Conservation (phyloP, 495 filamentous ascomycete genomes). For the Cetradonia linearis region DNA sequence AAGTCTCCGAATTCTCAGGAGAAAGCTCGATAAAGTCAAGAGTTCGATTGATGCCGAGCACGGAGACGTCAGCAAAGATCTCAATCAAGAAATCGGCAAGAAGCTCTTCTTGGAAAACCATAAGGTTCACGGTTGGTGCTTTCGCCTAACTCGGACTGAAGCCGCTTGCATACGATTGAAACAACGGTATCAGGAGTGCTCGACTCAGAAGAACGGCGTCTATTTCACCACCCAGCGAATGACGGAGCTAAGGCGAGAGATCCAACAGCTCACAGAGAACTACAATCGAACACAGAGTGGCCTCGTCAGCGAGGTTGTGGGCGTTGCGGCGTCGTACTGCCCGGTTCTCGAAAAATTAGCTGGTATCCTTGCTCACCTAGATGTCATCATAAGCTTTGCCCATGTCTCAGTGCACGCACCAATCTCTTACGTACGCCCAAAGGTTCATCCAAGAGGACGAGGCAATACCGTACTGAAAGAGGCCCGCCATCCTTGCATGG, state of each 20-base stretch:
- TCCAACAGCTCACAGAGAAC: conserved; percentile 86
- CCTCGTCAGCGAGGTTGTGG: conserved; percentile 84
- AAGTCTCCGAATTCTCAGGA: conserved; percentile 72
- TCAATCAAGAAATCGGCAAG: conserved; percentile 92
- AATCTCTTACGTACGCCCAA: conserved; percentile 80
- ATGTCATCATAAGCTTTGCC: conserved; percentile 92
- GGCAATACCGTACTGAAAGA: conserved; percentile 88
- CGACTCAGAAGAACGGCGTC: conserved; percentile 97
- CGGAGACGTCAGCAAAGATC: conserved; percentile 59
- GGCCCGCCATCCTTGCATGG: conserved; percentile 95
- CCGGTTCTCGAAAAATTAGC: conserved; percentile 87
- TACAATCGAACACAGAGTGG: conserved; percentile 94
- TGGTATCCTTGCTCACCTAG: conserved; percentile 81
- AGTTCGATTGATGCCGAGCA: conserved; percentile 82
- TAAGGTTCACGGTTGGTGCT: conserved; percentile 91
- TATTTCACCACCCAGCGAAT: conserved; percentile 91
- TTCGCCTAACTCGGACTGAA: conserved; percentile 85
- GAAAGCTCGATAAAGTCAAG: conserved; percentile 76
- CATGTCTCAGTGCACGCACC: conserved; percentile 92
- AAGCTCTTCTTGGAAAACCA: conserved; percentile 98
- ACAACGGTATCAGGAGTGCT: conserved; percentile 82
- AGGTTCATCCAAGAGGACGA: conserved; percentile 79
- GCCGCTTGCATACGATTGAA: conserved; percentile 89
- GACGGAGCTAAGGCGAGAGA: conserved; percentile 73
- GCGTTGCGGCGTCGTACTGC: conserved; percentile 86